A percentile compares a stretch with the other conserved stretches of the same genome.
Evolutionary conservation across 1,284 basidiomycete species (phyloP).

Genomic region (Sutorius eximius): DNA sequence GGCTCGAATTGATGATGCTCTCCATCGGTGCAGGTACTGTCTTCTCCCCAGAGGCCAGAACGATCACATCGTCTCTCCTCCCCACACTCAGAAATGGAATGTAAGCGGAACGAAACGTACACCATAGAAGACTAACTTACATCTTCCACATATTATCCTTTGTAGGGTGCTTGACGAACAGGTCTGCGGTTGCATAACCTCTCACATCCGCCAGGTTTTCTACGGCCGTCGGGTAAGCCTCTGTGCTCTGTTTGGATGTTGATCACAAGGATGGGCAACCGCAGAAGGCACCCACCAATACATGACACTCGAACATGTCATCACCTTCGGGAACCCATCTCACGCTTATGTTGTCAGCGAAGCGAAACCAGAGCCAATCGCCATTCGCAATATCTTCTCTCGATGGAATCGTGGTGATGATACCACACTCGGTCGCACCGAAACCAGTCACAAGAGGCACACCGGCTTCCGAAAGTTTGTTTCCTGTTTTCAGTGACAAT

Average conservation of each 20-base stretch:
- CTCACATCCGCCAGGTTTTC: neutral
- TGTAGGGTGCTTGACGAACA: slow-evolving; percentile 6
- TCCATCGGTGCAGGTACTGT: neutral
- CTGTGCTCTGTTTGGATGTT: neutral
- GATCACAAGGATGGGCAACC: neutral
- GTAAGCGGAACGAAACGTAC: neutral
- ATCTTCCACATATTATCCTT: slow-evolving; percentile 9
- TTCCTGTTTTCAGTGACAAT: slow-evolving; percentile 1
- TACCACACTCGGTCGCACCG: slow-evolving; percentile 10
- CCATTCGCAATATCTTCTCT: slow-evolving; percentile 3
- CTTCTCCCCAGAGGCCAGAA: neutral
- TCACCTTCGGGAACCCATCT: slow-evolving; percentile 3
- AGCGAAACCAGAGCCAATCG: slow-evolving; percentile 4
- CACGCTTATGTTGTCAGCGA: neutral
- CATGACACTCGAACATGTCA: slow-evolving; percentile 6
- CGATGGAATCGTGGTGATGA: neutral
- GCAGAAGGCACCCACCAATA: neutral
- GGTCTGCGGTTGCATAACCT: slow-evolving; percentile 2
- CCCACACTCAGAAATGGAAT: neutral
- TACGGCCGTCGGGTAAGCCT: neutral
- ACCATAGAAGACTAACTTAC: neutral
- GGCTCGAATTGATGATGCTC: neutral
- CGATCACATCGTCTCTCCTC: neutral
- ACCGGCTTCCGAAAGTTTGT: slow-evolving; percentile 1
- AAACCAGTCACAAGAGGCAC: slow-evolving; percentile 2